Conservation (phyloP, 1,284 basidiomycete genomes). For the Pulveroboletus sp. region DNA sequence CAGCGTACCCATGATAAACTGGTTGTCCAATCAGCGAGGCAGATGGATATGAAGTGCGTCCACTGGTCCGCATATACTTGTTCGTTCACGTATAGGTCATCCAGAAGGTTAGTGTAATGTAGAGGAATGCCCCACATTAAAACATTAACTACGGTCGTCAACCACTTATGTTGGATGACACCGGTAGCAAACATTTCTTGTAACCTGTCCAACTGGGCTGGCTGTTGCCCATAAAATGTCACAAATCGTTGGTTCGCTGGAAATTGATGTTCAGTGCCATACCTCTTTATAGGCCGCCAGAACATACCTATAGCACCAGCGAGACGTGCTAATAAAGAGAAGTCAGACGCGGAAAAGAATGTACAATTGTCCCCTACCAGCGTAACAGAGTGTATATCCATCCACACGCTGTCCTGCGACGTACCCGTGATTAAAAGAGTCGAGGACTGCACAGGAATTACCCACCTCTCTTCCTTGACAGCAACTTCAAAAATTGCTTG, state of each 20-base stretch:
- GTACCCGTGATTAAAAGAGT: background rate
- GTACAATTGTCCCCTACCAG: conserved; percentile 27
- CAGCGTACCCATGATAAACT: conserved; percentile 31
- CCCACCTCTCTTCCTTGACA: conserved; percentile 31
- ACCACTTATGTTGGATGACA: conserved; percentile 27
- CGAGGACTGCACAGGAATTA: background rate
- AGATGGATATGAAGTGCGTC: conserved; percentile 30
- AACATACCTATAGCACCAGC: conserved; percentile 29
- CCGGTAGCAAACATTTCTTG: conserved; percentile 30
- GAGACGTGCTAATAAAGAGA: conserved; percentile 28
- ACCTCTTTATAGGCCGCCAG: background rate
- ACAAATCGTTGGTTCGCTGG: conserved; percentile 34
- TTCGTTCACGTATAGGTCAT: conserved; percentile 36
- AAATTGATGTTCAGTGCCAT: background rate
- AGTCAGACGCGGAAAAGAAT: conserved; percentile 9
- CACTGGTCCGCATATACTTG: conserved; percentile 39
- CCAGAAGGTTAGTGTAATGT: conserved; percentile 25
- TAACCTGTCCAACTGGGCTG: conserved; percentile 35
- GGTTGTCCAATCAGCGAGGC: conserved; percentile 34
- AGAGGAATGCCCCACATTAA: conserved; percentile 36
- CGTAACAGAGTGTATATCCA: conserved; percentile 37
- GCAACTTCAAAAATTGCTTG: conserved; percentile 29
- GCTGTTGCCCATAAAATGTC: conserved; percentile 30
- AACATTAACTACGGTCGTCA: conserved; percentile 14
- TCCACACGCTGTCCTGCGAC: conserved; percentile 31